phyloP scores from a whole-genome alignment of 2,329 filamentous ascomycete species.

The Phaeoacremonium minimum region DNA sequence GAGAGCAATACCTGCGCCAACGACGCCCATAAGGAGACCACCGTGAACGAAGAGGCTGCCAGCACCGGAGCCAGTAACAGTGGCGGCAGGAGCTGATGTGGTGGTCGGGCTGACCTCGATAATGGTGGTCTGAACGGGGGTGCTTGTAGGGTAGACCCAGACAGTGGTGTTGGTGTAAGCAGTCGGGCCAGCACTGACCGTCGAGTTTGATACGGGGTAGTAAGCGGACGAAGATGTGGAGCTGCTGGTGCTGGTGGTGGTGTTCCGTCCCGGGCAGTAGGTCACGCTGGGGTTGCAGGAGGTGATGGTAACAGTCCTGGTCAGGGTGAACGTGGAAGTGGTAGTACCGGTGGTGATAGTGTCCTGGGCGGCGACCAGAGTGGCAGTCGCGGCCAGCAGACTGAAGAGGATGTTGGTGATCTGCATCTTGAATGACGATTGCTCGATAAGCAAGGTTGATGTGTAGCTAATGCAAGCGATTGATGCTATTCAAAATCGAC shows the following conservation, averaged over 20 bases:
- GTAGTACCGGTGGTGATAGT: constrained; percentile 26
- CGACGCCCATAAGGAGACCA: constrained; percentile 31
- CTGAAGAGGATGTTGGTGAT: constrained; percentile 36
- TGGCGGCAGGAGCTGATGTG: constrained; percentile 13
- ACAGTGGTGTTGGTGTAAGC: constrained; percentile 15
- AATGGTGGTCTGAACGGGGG: constrained; percentile 15
- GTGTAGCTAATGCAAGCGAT: too few species aligned
- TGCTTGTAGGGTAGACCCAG: constrained; percentile 15
- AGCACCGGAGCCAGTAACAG: constrained; percentile 22
- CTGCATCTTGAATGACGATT: constrained; percentile 34
- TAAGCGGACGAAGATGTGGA: constrained; percentile 19
- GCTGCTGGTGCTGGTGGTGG: constrained; percentile 18
- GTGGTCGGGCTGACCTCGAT: constrained; percentile 11
- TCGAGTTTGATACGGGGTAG: constrained; percentile 28
- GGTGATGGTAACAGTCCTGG: constrained; percentile 41
- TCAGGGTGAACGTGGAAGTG: constrained; percentile 41
- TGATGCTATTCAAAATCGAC: too few species aligned
- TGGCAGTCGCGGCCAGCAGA: constrained; percentile 33
- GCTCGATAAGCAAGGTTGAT: constrained; percentile 7
- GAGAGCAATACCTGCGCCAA: constrained; percentile 34
- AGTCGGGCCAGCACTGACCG: constrained; percentile 18
- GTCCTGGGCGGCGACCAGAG: constrained; percentile 25
- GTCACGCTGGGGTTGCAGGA: constrained; percentile 37
- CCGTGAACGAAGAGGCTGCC: constrained; percentile 30
- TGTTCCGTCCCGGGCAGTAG: constrained; percentile 34